Percentiles rank a stretch among this genome's conserved stretches.
Evolutionary conservation across 164 flowering plant species (phyloP).

Genomic region (Litsea cubeba): DNA sequence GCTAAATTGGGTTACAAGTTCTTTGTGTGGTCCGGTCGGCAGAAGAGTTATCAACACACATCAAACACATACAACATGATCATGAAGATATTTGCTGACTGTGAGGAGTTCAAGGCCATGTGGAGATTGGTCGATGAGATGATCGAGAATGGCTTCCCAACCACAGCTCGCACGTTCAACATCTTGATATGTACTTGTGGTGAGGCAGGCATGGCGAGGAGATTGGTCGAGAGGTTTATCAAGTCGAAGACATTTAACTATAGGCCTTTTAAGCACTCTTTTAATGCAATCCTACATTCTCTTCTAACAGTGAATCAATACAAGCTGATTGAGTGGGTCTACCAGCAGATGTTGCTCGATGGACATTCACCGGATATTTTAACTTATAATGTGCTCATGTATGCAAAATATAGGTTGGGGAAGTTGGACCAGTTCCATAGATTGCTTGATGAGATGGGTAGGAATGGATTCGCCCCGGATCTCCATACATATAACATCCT

Average conservation of each 20-base stretch:
- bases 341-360: conserved; percentile 62
- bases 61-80: conserved; percentile 56
- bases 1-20: conserved; percentile 77
- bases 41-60: conserved; percentile 59
- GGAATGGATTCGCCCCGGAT: conserved; percentile 64
- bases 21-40: conserved; percentile 70
- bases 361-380: conserved; percentile 59
- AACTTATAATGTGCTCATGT: conserved; percentile 70
- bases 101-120: conserved; percentile 74
- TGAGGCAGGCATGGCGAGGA: conserved; percentile 65
- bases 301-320: conserved; percentile 55
- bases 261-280: conserved; percentile 72
- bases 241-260: conserved; percentile 65
- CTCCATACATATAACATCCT: conserved; percentile 74
- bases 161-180: conserved; percentile 71
- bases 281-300: conserved; percentile 70
- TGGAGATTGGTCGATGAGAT: conserved; percentile 82
- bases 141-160: conserved; percentile 63
- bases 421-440: conserved; percentile 57
- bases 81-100: conserved; percentile 73
- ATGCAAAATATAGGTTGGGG: conserved; percentile 66
- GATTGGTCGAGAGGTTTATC: conserved; percentile 71
- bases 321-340: conserved; percentile 82
- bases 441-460: conserved; percentile 72
- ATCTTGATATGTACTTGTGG: conserved; percentile 79